These are phyloP conservation scores for Paramyrothecium roridum DNA, from an alignment of 2,329 filamentous ascomycete genomes.

Conservation along the genomic window DNA sequence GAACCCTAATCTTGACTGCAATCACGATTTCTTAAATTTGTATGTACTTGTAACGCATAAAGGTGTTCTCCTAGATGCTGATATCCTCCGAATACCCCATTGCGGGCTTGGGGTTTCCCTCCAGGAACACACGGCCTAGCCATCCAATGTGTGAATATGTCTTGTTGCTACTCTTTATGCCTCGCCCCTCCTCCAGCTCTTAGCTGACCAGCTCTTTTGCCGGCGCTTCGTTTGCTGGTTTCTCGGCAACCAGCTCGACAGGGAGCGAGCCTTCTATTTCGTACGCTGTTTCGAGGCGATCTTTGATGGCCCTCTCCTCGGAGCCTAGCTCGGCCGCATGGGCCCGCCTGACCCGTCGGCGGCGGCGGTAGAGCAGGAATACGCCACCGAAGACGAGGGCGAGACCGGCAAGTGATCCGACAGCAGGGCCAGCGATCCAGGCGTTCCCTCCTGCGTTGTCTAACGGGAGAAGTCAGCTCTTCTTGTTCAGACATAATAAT, in stretches of 20 bases:
- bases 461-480: neutral
- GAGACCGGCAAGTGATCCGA: neutral
- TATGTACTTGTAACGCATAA: too few relatives aligned
- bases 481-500: neutral
- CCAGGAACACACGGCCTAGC: too few relatives aligned
- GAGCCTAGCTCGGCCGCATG: neutral
- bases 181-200: too few relatives aligned
- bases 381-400: neutral
- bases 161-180: too few relatives aligned
- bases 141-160: too few relatives aligned
- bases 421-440: neutral
- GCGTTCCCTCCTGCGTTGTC: neutral
- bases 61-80: too few relatives aligned
- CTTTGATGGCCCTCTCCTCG: neutral
- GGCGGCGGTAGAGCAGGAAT: neutral
- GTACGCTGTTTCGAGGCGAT: neutral
- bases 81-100: too few relatives aligned
- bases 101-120: too few relatives aligned
- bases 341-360: neutral
- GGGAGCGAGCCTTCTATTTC: neutral
- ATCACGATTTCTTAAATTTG: too few relatives aligned
- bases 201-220: neutral
- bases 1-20: too few relatives aligned
- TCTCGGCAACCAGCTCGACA: neutral
- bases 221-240: neutral